phyloP scores from a whole-genome alignment of 495 filamentous ascomycete genomes.

The Penicillium bialowiezense region DNA sequence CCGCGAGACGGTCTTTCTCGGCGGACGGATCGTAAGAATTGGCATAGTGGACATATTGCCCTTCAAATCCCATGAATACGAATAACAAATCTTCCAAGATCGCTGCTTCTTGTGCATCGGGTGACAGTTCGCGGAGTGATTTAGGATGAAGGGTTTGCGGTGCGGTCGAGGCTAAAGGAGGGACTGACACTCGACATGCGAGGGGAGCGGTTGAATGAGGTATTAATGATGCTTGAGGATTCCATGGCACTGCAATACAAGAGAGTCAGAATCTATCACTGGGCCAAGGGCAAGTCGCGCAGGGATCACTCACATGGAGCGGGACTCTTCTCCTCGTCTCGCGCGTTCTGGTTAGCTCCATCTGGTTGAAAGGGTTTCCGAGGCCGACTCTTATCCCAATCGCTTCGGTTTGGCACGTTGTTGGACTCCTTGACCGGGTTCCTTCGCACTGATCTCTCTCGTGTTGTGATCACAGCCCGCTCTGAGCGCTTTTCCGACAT shows the following conservation, averaged over 20 bases:
- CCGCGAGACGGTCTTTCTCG: constrained; percentile 82
- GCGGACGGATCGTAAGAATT: constrained; percentile 75
- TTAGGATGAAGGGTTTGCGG: constrained; percentile 71
- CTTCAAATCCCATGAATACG: constrained; percentile 98
- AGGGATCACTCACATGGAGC: constrained; percentile 30
- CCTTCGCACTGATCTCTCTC: constrained; percentile 59
- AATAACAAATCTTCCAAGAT: constrained; percentile 90
- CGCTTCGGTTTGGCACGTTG: constrained; percentile 36
- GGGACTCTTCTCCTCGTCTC: constrained; percentile 38
- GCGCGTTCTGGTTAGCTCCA: constrained; percentile 39
- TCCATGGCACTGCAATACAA: constrained; percentile 60
- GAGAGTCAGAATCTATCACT: constrained; percentile 16
- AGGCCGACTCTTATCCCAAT: constrained; percentile 44
- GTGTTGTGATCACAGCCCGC: constrained; percentile 55
- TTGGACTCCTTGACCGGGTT: constrained; percentile 63
- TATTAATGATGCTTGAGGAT: constrained; percentile 75
- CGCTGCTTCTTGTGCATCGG: constrained; percentile 78
- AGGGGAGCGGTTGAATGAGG: constrained; percentile 86
- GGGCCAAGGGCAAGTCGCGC: not conserved
- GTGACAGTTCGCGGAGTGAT: constrained; percentile 66
- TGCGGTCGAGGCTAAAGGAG: constrained; percentile 69
- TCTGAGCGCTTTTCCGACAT: constrained; percentile 39
- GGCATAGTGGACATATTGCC: constrained; percentile 87
- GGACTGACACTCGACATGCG: constrained; percentile 79
- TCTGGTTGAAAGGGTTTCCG: constrained; percentile 36